phyloP scores from a whole-genome alignment of 768 basidiomycete genomes.

The Serpula lacrymans region DNA sequence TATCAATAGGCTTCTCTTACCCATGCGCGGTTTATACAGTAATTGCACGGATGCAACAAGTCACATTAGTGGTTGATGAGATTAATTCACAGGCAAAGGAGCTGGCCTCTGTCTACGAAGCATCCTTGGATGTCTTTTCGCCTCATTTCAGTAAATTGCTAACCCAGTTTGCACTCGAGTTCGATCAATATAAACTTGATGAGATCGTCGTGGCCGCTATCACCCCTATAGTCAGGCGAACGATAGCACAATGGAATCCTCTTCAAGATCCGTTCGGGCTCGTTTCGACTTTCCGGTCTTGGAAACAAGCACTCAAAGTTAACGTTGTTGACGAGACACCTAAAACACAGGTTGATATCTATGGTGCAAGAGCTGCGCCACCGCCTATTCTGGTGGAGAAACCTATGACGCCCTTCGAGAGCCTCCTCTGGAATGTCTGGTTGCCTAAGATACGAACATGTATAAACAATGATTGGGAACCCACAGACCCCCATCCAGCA shows the following conservation, averaged over 20 bases:
- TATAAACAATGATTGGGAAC: constrained; percentile 94
- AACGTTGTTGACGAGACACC: constrained; percentile 41
- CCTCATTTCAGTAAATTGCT: constrained; percentile 72
- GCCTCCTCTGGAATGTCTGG: constrained; percentile 93
- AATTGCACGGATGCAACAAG: constrained; percentile 71
- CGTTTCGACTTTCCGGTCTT: constrained; percentile 61
- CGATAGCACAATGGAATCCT: constrained; percentile 79
- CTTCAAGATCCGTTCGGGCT: constrained; percentile 70
- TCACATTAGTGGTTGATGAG: constrained; percentile 72
- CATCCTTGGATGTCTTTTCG: constrained; percentile 70
- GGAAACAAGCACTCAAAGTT: constrained; percentile 68
- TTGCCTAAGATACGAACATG: constrained; percentile 89
- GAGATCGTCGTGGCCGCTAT: constrained; percentile 94
- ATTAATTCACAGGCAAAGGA: constrained; percentile 66
- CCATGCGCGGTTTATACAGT: constrained; percentile 41
- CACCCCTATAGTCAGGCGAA: constrained; percentile 70
- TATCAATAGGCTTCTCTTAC: not conserved
- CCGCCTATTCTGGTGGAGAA: constrained; percentile 38
- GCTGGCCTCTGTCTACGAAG: constrained; percentile 61
- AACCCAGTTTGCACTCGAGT: constrained; percentile 67
- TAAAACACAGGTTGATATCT: constrained; percentile 50
- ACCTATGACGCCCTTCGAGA: constrained; percentile 94
- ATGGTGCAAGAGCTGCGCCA: constrained; percentile 43
- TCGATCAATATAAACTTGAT: constrained; percentile 75
- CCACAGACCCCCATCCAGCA: constrained; percentile 67